Base-by-base conservation (phyloP, 2,329 filamentous ascomycete species). In the Claviceps sorghi region DNA sequence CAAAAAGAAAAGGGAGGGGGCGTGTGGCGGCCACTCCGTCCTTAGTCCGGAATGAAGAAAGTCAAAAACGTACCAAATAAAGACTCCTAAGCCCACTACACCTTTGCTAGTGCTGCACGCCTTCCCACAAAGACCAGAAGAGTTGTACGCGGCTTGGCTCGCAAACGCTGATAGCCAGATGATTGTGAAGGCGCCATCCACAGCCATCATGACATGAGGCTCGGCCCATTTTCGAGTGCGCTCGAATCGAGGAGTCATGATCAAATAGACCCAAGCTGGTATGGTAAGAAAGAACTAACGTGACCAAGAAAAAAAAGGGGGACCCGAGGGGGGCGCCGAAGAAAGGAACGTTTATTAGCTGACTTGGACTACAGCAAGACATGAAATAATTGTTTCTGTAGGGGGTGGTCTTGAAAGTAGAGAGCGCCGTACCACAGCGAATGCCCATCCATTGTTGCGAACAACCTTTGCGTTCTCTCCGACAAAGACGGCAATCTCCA, bases 131-230 rank as follows among this genome's bases (percentile, higher is more conserved):
- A 71, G 67, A 54, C 71, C 72, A 22, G 71, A 69, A 3, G 72
- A 71, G 67, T 84, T 84, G 67, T 79, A 84, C 9, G 77, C 72
- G 2, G 82, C 81, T 61, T 84, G 79, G 19, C 78, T 75, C 32
- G 82, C 76, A 62, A 84, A 85, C 19, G 77, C 82, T 2, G 81
- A 82, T 44, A 86, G 70, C 81, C 82, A 85, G 56, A 84, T 67
- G 57, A 85, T 64, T 60, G 70, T 68, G 61, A 75, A 82, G 53
- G 80, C 41, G n/a, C 65, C 65, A 61, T 85, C 82, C 34, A 83
- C 69, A 9, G 66, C 68, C 26, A 79, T 67, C 72, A 85, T 80
- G 55, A 72, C 80, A 58, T 80, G 76, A 2, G 81, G 79, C 54
- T 83, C 71, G 49, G 81, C 82, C 51, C 81, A 71, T 56, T 72